Evolutionary conservation across 257 asterid species (phyloP), one percentile per base, ranked within the genome.

Genomic region (Linaria vulgaris): DNA sequence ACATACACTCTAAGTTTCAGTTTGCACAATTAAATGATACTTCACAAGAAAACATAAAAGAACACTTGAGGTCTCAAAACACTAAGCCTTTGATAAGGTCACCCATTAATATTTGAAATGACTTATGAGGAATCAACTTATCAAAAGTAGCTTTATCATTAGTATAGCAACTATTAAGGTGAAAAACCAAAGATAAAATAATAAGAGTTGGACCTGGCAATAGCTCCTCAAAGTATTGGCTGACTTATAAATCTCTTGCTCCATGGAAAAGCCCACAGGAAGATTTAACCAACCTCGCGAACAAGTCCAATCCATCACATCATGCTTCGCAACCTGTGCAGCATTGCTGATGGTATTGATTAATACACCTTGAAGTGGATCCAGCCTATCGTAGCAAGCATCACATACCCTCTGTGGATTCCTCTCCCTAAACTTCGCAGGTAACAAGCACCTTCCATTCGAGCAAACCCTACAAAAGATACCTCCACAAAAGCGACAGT

Each of bases 231-330:
- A 71, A 3, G 88, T 88, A 76, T 68, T 88, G 43, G 91, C 66
- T 7, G 99, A 75, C 78, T 94, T 94, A 82, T 84, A 94, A 63
- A 94, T 88, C 63, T 94, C 99, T 59, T 94, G 87, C 83, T 94
- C 97, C 97, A 90, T 94, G 52, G 96, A 84, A 59, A 94, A 70
- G 38, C 99, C 99, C 66, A 94, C 83, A 21, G 99, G 99, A 81
- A 94, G 94, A 79, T 94, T 94, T 74, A 94, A 56, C 97, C 99
- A 94, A 61, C 95, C 96, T 81, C 99, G 83, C 24, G 87, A 63
- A 63, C 88, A 79, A 78, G 99, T 94, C 99, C 99, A 94, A 69
- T 94, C 99, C 86, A 80, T 86, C 74, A 94, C 97, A 74, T 94
- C 97, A 79, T 94, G 96, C 88, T 83, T 94, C 14, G 97, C 97